phyloP scores from a whole-genome alignment of 2,329 filamentous ascomycete species.

The Fusarium anguioides region DNA sequence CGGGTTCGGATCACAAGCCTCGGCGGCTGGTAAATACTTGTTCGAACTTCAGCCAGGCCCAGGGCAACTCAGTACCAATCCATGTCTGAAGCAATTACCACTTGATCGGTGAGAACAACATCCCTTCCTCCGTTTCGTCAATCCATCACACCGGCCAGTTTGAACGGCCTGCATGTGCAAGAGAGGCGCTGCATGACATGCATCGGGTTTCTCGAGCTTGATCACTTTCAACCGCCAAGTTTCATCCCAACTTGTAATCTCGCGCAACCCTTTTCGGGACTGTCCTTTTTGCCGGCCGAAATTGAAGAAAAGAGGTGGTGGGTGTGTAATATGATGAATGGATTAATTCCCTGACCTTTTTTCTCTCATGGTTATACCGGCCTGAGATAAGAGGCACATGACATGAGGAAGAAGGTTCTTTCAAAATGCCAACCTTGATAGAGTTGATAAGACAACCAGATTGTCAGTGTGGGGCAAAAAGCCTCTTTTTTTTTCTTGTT shows the following conservation, averaged over 20 bases:
- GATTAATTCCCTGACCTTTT: neutral
- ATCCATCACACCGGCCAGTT: conserved; percentile 18
- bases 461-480: conserved; percentile 13
- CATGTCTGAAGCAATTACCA: neutral
- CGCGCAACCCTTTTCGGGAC: neutral
- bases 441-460: neutral
- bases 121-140: too few species aligned
- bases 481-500: neutral
- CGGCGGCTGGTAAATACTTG: conserved; percentile 16
- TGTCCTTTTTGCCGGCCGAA: neutral
- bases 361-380: too few species aligned
- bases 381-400: conserved; percentile 1
- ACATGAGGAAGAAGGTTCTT: neutral
- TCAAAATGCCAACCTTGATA: neutral
- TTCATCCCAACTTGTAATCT: conserved; percentile 15
- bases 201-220: conserved; percentile 3
- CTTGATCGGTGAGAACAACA: conserved; percentile 5
- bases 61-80: too few species aligned
- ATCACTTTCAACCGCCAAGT: neutral
- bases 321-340: too few species aligned
- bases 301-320: neutral
- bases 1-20: conserved; percentile 20
- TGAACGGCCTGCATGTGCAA: conserved; percentile 18
- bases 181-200: conserved; percentile 16
- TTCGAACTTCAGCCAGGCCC: conserved; percentile 1